Conservation (phyloP, 352 stramenopile species). For the Phytophthora syringae region DNA sequence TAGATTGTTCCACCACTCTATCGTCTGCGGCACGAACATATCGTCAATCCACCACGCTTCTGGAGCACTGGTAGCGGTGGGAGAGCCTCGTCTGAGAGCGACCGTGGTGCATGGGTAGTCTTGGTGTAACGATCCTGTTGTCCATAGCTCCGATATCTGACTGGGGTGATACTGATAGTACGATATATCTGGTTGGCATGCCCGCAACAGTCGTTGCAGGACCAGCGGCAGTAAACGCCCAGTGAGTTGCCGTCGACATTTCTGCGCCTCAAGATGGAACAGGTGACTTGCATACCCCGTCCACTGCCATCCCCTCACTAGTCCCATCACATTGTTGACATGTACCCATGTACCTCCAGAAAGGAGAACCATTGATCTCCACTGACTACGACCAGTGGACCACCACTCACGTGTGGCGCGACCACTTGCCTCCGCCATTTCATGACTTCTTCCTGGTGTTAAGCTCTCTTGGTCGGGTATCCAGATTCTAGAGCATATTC, state of each 20-base stretch:
- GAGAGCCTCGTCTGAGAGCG: neutral
- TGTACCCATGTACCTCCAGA: neutral
- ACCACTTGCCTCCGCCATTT: neutral
- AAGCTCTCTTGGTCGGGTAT: neutral
- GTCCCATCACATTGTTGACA: neutral
- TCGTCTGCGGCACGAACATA: neutral
- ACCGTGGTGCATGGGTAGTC: neutral
- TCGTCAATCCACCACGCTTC: neutral
- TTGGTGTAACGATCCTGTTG: neutral
- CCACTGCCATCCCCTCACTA: neutral
- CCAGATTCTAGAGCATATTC: neutral
- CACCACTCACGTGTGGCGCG: neutral
- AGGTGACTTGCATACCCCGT: neutral
- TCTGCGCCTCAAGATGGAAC: neutral
- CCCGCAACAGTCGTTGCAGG: no score
- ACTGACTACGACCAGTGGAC: neutral
- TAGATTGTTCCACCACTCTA: neutral
- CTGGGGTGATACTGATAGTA: slow-evolving; percentile 1
- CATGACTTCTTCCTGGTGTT: neutral
- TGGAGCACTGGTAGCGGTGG: neutral
- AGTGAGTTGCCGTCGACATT: neutral
- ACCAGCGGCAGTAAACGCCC: neutral
- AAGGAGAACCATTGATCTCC: neutral
- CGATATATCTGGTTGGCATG: neutral
- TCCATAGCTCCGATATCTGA: neutral